Conservation (phyloP, 129 eudicot species). For the Flaveria bidentis region DNA sequence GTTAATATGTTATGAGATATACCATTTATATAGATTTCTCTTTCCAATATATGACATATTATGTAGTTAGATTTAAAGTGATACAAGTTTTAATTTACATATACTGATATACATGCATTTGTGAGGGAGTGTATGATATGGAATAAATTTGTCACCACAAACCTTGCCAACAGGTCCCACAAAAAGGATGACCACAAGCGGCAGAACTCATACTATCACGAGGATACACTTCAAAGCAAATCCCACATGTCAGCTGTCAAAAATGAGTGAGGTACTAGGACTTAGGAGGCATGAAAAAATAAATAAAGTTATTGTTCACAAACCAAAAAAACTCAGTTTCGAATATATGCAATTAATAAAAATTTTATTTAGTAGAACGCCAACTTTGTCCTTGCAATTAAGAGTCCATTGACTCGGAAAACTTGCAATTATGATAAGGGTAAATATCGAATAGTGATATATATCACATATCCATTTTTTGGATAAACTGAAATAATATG, state of each 20-base stretch:
- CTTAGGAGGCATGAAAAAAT: constrained; percentile 18
- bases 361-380: not conserved
- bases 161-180: constrained; percentile 90
- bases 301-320: not conserved
- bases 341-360: not conserved
- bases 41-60: no score
- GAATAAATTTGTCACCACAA: constrained; percentile 24
- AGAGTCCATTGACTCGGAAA: not conserved
- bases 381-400: not conserved
- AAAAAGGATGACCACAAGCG: constrained; percentile 95
- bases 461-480: not conserved
- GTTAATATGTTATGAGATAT: no score
- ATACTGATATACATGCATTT: no score
- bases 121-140: no score
- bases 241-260: constrained; percentile 80
- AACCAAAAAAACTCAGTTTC: not conserved
- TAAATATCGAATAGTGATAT: not conserved
- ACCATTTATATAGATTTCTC: no score
- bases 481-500: not conserved
- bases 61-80: no score
- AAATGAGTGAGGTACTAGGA: constrained; percentile 19
- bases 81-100: no score
- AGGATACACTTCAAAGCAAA: constrained; percentile 79
- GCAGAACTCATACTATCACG: constrained; percentile 66
- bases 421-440: not conserved